phyloP scores from a whole-genome alignment of 805 yeast species.

The Wickerhamiella sorbophila region DNA sequence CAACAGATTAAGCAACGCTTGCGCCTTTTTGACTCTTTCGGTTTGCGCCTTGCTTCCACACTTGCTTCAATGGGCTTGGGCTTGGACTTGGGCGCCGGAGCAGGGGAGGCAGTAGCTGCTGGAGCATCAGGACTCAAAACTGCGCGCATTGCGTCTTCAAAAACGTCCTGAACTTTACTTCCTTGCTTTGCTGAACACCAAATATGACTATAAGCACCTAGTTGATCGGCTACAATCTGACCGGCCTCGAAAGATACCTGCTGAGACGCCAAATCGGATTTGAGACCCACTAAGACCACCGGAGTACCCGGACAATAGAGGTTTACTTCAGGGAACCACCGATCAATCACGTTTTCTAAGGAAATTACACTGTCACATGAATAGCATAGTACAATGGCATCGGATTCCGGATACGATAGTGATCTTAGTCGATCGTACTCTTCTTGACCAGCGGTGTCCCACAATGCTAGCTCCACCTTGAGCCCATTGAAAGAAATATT shows the following conservation, averaged over 20 bases:
- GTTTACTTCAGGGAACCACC: constrained; percentile 77
- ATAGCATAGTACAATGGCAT: constrained; percentile 62
- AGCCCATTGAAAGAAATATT: constrained; percentile 36
- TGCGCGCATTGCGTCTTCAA: constrained; percentile 41
- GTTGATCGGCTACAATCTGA: constrained; percentile 37
- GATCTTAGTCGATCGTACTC: constrained; percentile 73
- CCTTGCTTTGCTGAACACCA: constrained; percentile 68
- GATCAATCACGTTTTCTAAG: constrained; percentile 57
- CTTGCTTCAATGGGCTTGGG: too few species aligned
- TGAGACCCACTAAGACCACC: constrained; percentile 66
- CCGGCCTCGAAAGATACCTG: constrained; percentile 30
- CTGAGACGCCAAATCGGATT: constrained; percentile 41
- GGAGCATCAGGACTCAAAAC: constrained; percentile 13
- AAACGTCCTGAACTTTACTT: constrained; percentile 52
- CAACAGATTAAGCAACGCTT: not conserved
- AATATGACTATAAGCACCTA: constrained; percentile 58
- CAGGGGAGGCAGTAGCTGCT: not conserved
- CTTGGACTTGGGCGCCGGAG: not conserved
- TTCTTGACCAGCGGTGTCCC: constrained; percentile 91
- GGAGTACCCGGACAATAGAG: constrained; percentile 77
- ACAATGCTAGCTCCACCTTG: constrained; percentile 52
- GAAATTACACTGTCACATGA: constrained; percentile 49
- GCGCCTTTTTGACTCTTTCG: not conserved
- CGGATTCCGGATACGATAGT: constrained; percentile 64
- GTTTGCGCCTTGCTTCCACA: constrained; percentile 1